Base-by-base conservation (phyloP, 768 basidiomycete genomes). In the Solioccasus polychromus region DNA sequence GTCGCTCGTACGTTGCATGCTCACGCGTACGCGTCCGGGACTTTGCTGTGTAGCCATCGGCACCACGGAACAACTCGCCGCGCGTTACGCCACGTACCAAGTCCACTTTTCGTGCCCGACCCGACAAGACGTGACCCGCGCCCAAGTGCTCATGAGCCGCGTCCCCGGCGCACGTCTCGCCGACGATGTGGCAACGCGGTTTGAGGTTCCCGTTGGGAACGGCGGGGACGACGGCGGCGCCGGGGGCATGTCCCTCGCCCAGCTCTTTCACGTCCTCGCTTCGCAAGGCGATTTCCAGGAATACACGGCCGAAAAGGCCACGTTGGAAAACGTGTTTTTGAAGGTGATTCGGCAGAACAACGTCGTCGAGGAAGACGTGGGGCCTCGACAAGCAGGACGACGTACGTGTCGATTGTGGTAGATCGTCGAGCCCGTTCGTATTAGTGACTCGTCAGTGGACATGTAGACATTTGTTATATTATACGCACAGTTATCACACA, bases 181-280 rank as follows among this genome's bases (percentile, higher is more conserved):
- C 5, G 83, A 88, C 51, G 85, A 87, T 54, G 83, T 88, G 14
- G 84, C 83, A 2, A 85, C 84, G 2, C 78, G 84, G 2, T 88
- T 86, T 58, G 83, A 88, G 58, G 83, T 87, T 8, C 83, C 85
- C 8, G 71, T 86, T 6, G 39, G 43, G 18, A 41, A 51, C 11
- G 52, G 53, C 19, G 11, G 28, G 6, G 5, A 8, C 5, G 15
- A 9, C 9, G 38, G 28, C 9, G 19, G 8, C 5, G 29, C 15
- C 4, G 32, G n/a, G 1, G 38, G 42, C 29, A 62, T 79, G 54
- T 71, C 84, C 5, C 71, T 88, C 12, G 74, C 82, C 1, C 68
- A 71, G 22, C 71, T 88, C 6, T 88, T 86, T 68, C 72, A 71
- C 44, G 60, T 73, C 20, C 69, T 86, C 3, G 73, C 80, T 0